Base-by-base conservation (phyloP, 2,329 filamentous ascomycete species). In the Tolypocladium sp. region DNA sequence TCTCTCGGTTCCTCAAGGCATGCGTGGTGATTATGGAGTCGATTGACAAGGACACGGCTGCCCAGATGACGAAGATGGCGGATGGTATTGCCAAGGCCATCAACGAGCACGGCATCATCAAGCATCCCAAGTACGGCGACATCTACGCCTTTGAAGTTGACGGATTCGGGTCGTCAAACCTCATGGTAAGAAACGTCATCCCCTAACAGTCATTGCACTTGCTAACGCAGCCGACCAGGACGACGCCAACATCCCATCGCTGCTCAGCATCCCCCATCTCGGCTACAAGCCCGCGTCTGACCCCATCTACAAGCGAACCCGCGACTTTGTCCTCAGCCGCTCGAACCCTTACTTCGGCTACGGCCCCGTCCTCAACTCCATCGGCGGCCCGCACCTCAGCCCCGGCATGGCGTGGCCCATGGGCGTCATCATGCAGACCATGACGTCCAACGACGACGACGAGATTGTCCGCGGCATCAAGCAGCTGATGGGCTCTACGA, bases 391-490 rank as follows among this genome's bases (percentile, higher is more conserved):
- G 30, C 81, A 83, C 64, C 71, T 77, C 10, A 79, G 80, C 0
- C 81, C 91, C 2, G 82, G 86, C 60, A 86, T 87, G 68, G 91
- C 90, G 20, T 96, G 92, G 92, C 91, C 92, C 1, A 95, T 96
- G 90, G 89, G 85, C 53, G 79, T 90, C 64, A 85, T 96, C 55
- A 85, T 92, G 60, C 86, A 90, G 69, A 87, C 90, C 40, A 82
- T 93, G 80, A 96, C 91, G 1, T 86, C 82, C 42, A 82, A 91
- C 53, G 81, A 90, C 59, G 89, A 93, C 57, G 78, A 78, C 0
- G 91, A 95, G 77, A 95, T 96, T 60, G 74, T 75, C 44, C 72
- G 74, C n/a, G 81, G 83, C n/a, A 74, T 96, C 57, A 78, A 65
- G 53, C 74, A 85, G 61, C 75, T 87, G 15, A 83, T 96, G 60